Evolutionary conservation across 768 basidiomycete species (phyloP).

Genomic region (Amanita rimosa): DNA sequence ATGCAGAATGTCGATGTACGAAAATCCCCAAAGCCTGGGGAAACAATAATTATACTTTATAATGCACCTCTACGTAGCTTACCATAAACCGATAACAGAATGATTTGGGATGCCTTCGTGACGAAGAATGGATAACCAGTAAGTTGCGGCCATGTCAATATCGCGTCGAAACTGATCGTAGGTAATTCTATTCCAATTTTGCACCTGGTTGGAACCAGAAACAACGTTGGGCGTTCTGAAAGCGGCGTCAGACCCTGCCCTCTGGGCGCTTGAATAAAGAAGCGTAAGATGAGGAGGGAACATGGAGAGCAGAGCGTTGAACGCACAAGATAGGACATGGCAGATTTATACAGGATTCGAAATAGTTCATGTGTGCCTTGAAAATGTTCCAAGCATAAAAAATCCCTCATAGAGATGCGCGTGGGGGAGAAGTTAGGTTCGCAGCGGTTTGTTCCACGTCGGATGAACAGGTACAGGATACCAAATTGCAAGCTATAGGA

Average conservation of each 20-base stretch:
- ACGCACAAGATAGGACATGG: neutral
- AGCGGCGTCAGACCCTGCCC: constrained; percentile 36
- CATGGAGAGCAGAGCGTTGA: constrained; percentile 4
- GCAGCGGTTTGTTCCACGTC: neutral
- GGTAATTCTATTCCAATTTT: constrained; percentile 49
- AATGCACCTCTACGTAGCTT: neutral
- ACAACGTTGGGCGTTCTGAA: constrained; percentile 50
- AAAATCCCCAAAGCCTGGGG: constrained; percentile 63
- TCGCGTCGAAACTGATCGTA: constrained; percentile 55
- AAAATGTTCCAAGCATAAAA: neutral
- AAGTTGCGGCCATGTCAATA: constrained; percentile 52
- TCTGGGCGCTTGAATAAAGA: constrained; percentile 43
- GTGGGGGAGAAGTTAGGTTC: neutral
- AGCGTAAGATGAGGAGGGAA: constrained; percentile 17
- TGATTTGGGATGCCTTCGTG: constrained; percentile 33
- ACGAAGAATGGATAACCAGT: constrained; percentile 46
- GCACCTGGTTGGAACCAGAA: constrained; percentile 27
- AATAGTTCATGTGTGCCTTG: neutral
- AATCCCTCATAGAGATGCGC: neutral
- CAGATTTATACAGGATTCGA: neutral
- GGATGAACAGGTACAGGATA: neutral
- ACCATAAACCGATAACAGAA: constrained; percentile 70
- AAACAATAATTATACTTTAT: neutral
- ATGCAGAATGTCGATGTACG: constrained; percentile 59
- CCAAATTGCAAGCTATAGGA: neutral